Evolutionary conservation across 169 alveolate genomes (phyloP), one percentile per base, ranked within the genome.

Genomic region (Besnoitia besnoiti): DNA sequence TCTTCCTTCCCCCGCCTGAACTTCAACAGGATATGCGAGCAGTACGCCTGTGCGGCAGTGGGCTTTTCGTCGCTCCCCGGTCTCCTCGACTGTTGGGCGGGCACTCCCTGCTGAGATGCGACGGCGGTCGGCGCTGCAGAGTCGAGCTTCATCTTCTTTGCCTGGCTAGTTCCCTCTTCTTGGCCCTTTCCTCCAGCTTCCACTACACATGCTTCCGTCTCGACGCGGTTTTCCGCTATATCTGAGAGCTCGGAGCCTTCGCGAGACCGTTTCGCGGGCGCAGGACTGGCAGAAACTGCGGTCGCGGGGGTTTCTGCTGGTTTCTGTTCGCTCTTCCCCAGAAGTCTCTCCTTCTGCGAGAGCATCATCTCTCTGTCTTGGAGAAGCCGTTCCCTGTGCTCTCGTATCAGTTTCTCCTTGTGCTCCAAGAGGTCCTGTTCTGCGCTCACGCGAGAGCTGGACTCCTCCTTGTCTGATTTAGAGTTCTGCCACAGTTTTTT

Each of bases 401-500:
- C 82, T n/a, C 24, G 12, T 21, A 73, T n/a, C 1, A 73, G 39
- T 2, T 30, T 7, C 46, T 73, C 82, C 46, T 73, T 73, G 27
- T 55, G 67, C 24, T 55, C 67, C 30, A 10, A n/a, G 27, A 55
- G 67, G 4, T 55, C 67, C 67, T 19, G 67, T n/a, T 55, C 33
- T n/a, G 67, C 24, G 67, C 30, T 19, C 67, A 55, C 5, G 24
- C 24, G 55, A 33, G 37, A 51, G 67, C 24, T 51, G 67, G 67
- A 10, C 39, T 33, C 46, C 27, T 73, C n/a, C 46, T 73, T 73
- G 19, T 73, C 67, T n/a, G 67, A 0, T 19, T n/a, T 21, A 55
- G n/a, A n/a, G 67, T 73, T 37, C n/a, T 73, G 82, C 82, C 82
- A 73, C 46, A 73, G 82, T n/a, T 35, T 35, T n/a, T 73, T 73